Base-by-base conservation (phyloP, 306 rosid species). In the Lathyrus aphaca region DNA sequence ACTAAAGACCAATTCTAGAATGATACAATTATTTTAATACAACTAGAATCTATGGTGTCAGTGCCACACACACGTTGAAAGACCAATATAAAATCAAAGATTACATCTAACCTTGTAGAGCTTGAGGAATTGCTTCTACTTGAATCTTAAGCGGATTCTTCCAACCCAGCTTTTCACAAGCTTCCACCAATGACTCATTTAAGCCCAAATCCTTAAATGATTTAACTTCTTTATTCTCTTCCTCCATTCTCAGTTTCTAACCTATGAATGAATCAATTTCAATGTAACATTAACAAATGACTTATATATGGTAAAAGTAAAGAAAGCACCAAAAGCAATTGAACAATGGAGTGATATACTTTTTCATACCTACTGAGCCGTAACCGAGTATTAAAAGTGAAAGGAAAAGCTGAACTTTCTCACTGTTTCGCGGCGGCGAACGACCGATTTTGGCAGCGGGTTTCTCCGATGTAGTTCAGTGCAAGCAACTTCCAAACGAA, bases 131-230 rank as follows among this genome's bases (percentile, higher is more conserved):
- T 0, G 95, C 89, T 65, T 89, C 88, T 25, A 72, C 74, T 70
- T 92, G 96, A 66, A 92, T 89, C 66, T 83, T 84, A 3, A 82
- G 55, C 1, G 95, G 89, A 46, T 40, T 82, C 71, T 49, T 69
- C 96, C 98, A 92, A 10, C 88, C 86, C 72, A 89, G 54, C 49
- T 74, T 84, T 8, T 85, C 89, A 63, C 92, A 90, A 11, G 96
- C 92, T 38, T 80, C 88, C 1, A 81, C 86, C 82, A 89, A 57
- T 55, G 38, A 25, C 35, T 81, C 86, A 25, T 88, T 71, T 17
- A 92, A 46, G 1, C 98, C 96, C 82, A 89, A 77, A 35, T 72
- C 88, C 77, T 73, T 68, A 71, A 87, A 92, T 6, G 91, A 78
- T 79, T 80, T 78, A 1, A 38, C n/a, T 66, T 62, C 90, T 15